A percentile compares a stretch with the other conserved stretches of the same genome.
Conservation (phyloP, 2,329 filamentous ascomycete species). For the Colletotrichum magnum region DNA sequence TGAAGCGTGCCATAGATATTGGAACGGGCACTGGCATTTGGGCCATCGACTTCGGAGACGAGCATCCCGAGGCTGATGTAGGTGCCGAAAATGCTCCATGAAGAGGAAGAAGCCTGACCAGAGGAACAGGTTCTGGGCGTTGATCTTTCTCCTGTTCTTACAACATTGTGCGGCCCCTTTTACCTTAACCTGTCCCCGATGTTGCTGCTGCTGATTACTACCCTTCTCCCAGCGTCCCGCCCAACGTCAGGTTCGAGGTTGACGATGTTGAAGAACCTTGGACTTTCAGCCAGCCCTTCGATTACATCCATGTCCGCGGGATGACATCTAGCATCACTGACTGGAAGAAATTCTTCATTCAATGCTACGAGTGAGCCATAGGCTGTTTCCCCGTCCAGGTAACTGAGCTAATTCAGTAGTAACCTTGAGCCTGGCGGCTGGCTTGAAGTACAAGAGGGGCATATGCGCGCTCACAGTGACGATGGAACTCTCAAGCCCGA, state of each 20-base stretch:
- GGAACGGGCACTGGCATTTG: slow-evolving; percentile 63
- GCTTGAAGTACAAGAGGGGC: slow-evolving; percentile 59
- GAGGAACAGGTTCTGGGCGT: slow-evolving; percentile 51
- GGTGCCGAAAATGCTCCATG: no score
- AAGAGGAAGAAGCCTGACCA: neutral
- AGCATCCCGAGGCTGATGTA: slow-evolving; percentile 50
- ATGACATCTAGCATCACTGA: slow-evolving; percentile 66
- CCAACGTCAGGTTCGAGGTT: slow-evolving; percentile 68
- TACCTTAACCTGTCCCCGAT: neutral
- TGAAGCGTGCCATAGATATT: slow-evolving; percentile 56
- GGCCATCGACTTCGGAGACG: slow-evolving; percentile 60
- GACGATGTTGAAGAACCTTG: slow-evolving; percentile 70
- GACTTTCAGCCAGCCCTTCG: slow-evolving; percentile 63
- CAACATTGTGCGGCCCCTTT: slow-evolving; percentile 46
- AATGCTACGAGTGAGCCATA: slow-evolving; percentile 54
- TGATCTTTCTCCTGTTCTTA: slow-evolving; percentile 58
- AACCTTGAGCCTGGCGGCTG: slow-evolving; percentile 59
- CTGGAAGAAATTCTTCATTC: slow-evolving; percentile 60
- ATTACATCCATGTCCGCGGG: slow-evolving; percentile 67
- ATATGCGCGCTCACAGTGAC: slow-evolving; percentile 54
- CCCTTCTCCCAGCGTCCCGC: slow-evolving; percentile 56
- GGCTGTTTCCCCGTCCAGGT: neutral
- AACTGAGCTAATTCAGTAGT: neutral
- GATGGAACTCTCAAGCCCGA: slow-evolving; percentile 55
- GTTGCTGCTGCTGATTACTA: slow-evolving; percentile 3